Conservation (phyloP, 768 basidiomycete genomes). For the Serendipita sp. region DNA sequence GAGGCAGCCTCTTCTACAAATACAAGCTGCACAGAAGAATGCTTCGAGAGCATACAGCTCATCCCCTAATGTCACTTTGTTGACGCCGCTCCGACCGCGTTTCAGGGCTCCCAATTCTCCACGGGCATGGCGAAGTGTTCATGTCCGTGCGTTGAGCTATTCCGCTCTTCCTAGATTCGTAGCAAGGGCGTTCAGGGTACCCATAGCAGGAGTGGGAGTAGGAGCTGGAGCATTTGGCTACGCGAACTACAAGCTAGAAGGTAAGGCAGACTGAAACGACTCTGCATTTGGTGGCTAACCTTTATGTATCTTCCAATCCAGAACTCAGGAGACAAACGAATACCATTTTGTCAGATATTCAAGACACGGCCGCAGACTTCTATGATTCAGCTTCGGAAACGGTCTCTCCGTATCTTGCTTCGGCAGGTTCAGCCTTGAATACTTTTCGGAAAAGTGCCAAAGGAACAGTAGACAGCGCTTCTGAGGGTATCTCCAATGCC, state of each 20-base stretch:
- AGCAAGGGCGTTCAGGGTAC: conserved; percentile 73
- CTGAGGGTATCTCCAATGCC: conserved; percentile 23
- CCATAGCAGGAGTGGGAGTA: conserved; percentile 74
- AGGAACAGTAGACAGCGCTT: conserved; percentile 21
- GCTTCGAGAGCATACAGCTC: background rate
- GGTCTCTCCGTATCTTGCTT: conserved; percentile 42
- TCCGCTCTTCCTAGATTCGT: conserved; percentile 80
- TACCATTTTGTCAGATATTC: conserved; percentile 47
- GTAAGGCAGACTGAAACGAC: conserved; percentile 27
- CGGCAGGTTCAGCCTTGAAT: conserved; percentile 19
- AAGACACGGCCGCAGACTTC: conserved; percentile 54
- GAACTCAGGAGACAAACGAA: conserved; percentile 57
- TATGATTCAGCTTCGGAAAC: conserved; percentile 59
- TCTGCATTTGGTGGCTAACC: background rate
- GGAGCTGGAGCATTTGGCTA: conserved; percentile 87
- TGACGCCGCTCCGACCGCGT: background rate
- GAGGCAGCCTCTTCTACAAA: background rate
- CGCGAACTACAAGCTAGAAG: conserved; percentile 94
- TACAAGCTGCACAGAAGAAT: background rate
- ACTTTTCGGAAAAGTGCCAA: conserved; percentile 17
- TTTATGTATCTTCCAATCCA: conserved; percentile 17
- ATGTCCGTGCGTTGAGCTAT: conserved; percentile 68
- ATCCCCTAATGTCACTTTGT: background rate
- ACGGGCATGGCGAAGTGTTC: conserved; percentile 42
- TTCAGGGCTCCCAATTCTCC: background rate